phyloP scores from a whole-genome alignment of 108 stramenopile species.

The Nitzschia sp. region DNA sequence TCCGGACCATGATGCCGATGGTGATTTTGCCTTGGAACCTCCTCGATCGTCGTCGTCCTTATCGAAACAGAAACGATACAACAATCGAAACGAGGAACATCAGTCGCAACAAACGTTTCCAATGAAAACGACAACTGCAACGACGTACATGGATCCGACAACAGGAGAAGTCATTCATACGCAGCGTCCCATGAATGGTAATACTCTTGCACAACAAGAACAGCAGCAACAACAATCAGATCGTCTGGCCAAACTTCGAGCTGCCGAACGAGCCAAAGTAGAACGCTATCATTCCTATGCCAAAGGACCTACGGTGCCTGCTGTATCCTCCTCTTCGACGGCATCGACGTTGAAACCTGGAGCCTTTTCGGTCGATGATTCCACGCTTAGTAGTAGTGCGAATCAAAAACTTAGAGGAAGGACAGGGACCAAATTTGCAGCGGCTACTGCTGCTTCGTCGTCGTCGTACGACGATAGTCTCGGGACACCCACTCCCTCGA shows the following conservation, averaged over 20 bases:
- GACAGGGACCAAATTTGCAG: too few relatives aligned
- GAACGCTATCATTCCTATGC: too few relatives aligned
- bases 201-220: too few relatives aligned
- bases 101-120: too few relatives aligned
- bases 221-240: too few relatives aligned
- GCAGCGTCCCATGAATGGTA: not conserved
- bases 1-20: conserved; percentile 2
- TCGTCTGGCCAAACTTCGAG: too few relatives aligned
- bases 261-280: too few relatives aligned
- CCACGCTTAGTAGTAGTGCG: too few relatives aligned
- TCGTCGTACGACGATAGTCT: not conserved
- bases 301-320: not conserved
- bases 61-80: not conserved
- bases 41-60: not conserved
- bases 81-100: not conserved
- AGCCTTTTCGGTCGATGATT: too few relatives aligned
- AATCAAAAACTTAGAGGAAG: too few relatives aligned
- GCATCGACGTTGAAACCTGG: not conserved
- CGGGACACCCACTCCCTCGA: not conserved
- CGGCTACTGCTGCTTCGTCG: too few relatives aligned
- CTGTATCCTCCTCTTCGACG: not conserved
- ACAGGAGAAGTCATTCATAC: conserved; percentile 3
- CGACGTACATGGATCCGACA: conserved; percentile 1
- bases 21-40: not conserved
- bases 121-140: too few relatives aligned